phyloP scores from a whole-genome alignment of 805 yeast species.

The Metschnikowia matae region DNA sequence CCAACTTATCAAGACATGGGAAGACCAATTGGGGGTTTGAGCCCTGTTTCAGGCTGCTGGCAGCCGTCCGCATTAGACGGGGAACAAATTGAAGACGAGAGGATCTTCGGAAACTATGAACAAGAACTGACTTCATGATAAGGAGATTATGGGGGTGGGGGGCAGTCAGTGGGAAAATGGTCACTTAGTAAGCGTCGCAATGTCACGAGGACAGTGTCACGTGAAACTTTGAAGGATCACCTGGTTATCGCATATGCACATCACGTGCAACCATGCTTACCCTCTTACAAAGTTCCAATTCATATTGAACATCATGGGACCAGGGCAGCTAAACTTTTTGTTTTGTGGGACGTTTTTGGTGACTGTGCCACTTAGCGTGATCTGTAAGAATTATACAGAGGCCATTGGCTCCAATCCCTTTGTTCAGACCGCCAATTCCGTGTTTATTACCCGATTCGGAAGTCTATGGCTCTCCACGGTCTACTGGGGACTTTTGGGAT shows the following conservation, averaged over 20 bases:
- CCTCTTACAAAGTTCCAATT: no score
- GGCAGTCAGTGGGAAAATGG: background rate
- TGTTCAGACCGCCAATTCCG: conserved; percentile 17
- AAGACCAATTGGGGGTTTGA: conserved; percentile 68
- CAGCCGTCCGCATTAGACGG: background rate
- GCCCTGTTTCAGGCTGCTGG: conserved; percentile 8
- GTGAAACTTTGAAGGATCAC: background rate
- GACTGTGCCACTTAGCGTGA: conserved; percentile 21
- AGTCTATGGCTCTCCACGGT: conserved; percentile 27
- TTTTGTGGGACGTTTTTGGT: conserved; percentile 17
- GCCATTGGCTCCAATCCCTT: conserved; percentile 12
- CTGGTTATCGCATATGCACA: background rate
- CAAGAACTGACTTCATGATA: background rate
- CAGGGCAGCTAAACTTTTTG: background rate
- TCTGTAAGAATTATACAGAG: conserved; percentile 12
- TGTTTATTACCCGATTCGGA: conserved; percentile 26
- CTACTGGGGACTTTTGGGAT: conserved; percentile 13
- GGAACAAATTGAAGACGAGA: background rate
- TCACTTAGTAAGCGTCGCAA: conserved; percentile 2
- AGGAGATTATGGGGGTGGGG: background rate
- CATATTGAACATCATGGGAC: background rate
- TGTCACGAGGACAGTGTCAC: background rate
- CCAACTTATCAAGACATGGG: conserved; percentile 82
- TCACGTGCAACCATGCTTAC: no score
- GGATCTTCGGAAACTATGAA: background rate